phyloP scores from a whole-genome alignment of 257 asterid species.

The Ilex aquifolium region DNA sequence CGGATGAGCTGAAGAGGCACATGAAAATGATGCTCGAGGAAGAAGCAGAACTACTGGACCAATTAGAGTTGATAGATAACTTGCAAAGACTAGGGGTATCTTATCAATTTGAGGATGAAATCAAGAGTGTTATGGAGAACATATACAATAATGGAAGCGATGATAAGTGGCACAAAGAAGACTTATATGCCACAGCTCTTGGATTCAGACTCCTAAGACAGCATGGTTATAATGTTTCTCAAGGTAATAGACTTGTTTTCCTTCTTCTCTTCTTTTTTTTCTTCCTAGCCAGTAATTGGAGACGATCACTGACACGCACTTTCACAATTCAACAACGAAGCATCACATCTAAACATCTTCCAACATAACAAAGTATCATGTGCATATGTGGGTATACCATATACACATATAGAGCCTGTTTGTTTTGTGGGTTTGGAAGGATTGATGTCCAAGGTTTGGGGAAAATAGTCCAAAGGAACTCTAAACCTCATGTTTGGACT shows the following conservation, averaged over 20 bases:
- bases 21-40: constrained; percentile 23
- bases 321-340: too few species aligned
- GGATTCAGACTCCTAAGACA: constrained; percentile 34
- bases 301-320: too few species aligned
- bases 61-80: constrained; percentile 27
- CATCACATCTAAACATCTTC: too few species aligned
- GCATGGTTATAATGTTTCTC: constrained; percentile 27
- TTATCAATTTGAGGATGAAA: constrained; percentile 28
- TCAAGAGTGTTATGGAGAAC: constrained; percentile 11
- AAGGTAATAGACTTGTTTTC: constrained; percentile 19
- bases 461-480: too few species aligned
- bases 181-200: constrained; percentile 31
- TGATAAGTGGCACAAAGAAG: neutral
- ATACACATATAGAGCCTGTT: too few species aligned
- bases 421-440: too few species aligned
- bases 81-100: constrained; percentile 32
- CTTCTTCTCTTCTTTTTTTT: too few species aligned
- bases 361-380: too few species aligned
- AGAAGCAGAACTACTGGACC: constrained; percentile 1
- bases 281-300: neutral
- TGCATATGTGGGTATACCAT: too few species aligned
- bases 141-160: neutral
- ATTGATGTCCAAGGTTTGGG: too few species aligned
- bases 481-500: too few species aligned
- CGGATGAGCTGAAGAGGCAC: constrained; percentile 12